These are phyloP conservation scores for Pythium folliculosum DNA, from an alignment of 352 stramenopile genomes.

Conservation along the genomic window DNA sequence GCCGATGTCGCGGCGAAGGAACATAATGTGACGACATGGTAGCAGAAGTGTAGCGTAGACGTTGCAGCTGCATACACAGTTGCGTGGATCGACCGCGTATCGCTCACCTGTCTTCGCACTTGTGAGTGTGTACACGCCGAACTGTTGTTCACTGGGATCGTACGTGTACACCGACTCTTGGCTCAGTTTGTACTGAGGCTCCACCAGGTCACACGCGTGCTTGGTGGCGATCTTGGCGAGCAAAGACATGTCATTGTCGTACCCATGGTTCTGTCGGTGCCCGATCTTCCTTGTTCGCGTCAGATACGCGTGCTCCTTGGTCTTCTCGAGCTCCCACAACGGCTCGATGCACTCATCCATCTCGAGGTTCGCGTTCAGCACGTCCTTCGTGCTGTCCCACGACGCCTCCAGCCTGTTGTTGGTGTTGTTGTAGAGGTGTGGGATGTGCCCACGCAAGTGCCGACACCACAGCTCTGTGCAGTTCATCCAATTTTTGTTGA, in stretches of 20 bases:
- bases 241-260: not conserved
- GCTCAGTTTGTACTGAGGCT: not conserved
- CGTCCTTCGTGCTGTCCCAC: slow-evolving; percentile 5
- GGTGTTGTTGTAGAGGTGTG: slow-evolving; percentile 16
- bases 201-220: not conserved
- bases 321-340: not conserved
- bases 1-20: not conserved
- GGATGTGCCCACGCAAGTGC: slow-evolving; percentile 10
- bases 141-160: not conserved
- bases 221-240: not conserved
- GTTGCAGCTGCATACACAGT: not conserved
- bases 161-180: not conserved
- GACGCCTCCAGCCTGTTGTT: slow-evolving; percentile 15
- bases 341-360: not conserved
- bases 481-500: slow-evolving; percentile 10
- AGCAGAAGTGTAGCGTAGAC: not conserved
- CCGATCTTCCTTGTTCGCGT: not conserved
- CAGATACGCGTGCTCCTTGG: not conserved
- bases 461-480: slow-evolving; percentile 11
- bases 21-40: not conserved
- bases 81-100: not conserved
- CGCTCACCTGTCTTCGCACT: not conserved
- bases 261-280: not conserved
- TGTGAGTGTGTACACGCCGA: not conserved
- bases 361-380: not conserved